Conservation (phyloP, 352 stramenopile genomes). For the Elongisporangium senticosum region DNA sequence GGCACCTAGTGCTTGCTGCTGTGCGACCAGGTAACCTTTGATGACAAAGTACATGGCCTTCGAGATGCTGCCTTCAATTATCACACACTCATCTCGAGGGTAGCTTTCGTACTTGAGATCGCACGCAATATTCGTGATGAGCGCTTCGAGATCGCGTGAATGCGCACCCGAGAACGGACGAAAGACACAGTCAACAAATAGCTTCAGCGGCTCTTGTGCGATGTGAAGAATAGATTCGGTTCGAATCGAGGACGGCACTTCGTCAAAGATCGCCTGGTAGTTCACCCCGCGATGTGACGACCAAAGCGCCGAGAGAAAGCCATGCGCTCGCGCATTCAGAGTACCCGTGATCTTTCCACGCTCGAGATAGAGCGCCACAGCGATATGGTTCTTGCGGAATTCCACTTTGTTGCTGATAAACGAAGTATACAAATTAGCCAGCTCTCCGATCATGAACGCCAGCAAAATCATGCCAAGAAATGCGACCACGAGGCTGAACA, state of each 20-base stretch:
- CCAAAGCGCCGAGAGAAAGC: slow-evolving; percentile 51
- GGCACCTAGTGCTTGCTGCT: slow-evolving; percentile 14
- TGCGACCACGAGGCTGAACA: slow-evolving; percentile 38
- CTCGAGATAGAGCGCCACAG: slow-evolving; percentile 41
- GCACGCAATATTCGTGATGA: slow-evolving; percentile 31
- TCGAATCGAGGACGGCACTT: slow-evolving; percentile 41
- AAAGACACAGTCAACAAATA: slow-evolving; percentile 39
- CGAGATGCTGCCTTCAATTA: slow-evolving; percentile 56
- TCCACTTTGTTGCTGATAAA: slow-evolving; percentile 61
- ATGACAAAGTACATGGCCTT: slow-evolving; percentile 75
- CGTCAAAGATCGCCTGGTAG: slow-evolving; percentile 51
- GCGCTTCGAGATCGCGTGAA: slow-evolving; percentile 22
- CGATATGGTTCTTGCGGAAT: slow-evolving; percentile 56
- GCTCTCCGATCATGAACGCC: slow-evolving; percentile 48
- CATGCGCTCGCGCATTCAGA: slow-evolving; percentile 31
- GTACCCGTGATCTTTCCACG: slow-evolving; percentile 33
- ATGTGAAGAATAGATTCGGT: slow-evolving; percentile 48
- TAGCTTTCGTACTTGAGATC: slow-evolving; percentile 61
- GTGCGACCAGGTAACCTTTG: slow-evolving; percentile 34
- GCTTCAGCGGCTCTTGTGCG: slow-evolving; percentile 24
- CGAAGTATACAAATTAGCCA: slow-evolving; percentile 44
- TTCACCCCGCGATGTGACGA: slow-evolving; percentile 52
- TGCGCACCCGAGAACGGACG: slow-evolving; percentile 26
- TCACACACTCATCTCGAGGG: slow-evolving; percentile 49
- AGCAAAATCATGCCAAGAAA: slow-evolving; percentile 36